phyloP scores from a whole-genome alignment of 2,329 filamentous ascomycete species.

The Chrysoporthe deuterocubensis region DNA sequence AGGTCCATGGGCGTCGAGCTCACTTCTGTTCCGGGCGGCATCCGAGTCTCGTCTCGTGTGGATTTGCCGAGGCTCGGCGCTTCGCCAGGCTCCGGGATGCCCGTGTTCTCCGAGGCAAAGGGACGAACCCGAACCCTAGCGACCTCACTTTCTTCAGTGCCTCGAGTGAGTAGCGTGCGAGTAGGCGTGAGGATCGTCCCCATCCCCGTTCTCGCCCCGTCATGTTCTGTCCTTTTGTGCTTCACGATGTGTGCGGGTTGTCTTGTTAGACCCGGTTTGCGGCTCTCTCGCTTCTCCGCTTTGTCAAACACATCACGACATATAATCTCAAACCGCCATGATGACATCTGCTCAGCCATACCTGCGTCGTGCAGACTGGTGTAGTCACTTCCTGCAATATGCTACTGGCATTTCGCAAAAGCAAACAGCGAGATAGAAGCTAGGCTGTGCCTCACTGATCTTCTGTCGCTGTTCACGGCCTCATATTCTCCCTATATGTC shows the following conservation, averaged over 20 bases:
- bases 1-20: not conserved
- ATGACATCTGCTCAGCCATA: not conserved
- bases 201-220: too few species aligned
- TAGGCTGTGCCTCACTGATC: not conserved
- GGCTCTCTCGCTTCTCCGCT: not conserved
- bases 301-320: not conserved
- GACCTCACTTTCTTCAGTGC: too few species aligned
- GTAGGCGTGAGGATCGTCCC: too few species aligned
- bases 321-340: not conserved
- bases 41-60: not conserved
- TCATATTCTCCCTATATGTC: not conserved
- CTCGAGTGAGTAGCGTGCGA: too few species aligned
- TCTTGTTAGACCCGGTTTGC: not conserved
- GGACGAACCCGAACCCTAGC: not conserved
- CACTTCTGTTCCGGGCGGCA: not conserved
- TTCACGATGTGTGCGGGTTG: not conserved
- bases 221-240: too few species aligned
- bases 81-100: not conserved
- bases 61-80: constrained; percentile 25
- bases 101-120: not conserved
- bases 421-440: not conserved
- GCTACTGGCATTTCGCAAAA: not conserved
- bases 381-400: not conserved
- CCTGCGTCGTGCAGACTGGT: not conserved
- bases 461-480: not conserved